Evolutionary conservation across 371 early-diverging fungal genomes (phyloP), one percentile per base, ranked within the genome.

Genomic region (Syncephalastrum monosporum): DNA sequence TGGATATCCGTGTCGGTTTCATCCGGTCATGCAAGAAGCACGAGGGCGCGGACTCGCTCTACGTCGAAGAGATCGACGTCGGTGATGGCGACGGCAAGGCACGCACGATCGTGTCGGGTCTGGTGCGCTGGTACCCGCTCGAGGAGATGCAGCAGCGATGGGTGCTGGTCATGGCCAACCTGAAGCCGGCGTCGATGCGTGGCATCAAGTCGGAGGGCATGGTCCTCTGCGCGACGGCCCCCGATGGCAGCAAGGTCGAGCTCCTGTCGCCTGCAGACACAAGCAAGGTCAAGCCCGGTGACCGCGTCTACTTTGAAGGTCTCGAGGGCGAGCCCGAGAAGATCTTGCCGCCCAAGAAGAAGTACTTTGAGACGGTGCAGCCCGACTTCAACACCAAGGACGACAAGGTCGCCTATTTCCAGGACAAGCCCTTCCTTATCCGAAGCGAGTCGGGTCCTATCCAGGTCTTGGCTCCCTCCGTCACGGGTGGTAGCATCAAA

Each of bases 151-250:
- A 86, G 66, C 69, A 76, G 59, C 76, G 79, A 27, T 74, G 64
- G 60, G 76, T 75, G 6, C 48, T 79, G 42, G 68, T 68, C 17
- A 50, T 79, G 38, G 62, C 69, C 78, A 98, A 98, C 68, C 77
- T 98, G 74, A 98, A 98, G 79, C 98, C 98, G 43, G 97, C 86
- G 6, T 85, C 85, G 55, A 96, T 97, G 96, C 88, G 97, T 67
- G 96, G 96, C 55, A 82, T 97, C 71, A 95, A 93, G 79, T 95
- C 96, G 16, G 80, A 77, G 55, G 98, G 92, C 45, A 97, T 98
- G 97, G 96, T 98, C 2, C 80, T 98, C 16, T 93, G 93, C 64
- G 93, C 96, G 14, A 89, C 93, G 13, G 82, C 87, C 64, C 71
- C 88, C 24, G 93, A 90, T 55, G 94, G 95, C 50, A 81, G 74